Base-by-base conservation (phyloP, 805 yeast species). In the Candida takata region DNA sequence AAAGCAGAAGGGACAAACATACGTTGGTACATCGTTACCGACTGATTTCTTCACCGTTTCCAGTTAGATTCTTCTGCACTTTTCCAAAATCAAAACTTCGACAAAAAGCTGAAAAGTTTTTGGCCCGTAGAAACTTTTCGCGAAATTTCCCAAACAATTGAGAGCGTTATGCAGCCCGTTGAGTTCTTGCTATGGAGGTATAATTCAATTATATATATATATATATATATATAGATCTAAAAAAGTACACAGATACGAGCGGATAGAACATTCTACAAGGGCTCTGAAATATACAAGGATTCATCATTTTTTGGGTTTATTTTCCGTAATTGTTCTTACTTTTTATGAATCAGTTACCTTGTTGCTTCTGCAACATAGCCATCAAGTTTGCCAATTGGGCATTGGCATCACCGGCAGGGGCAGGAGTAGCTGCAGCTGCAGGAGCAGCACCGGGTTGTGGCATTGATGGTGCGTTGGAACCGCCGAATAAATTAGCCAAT, bases 401-500 rank as follows among this genome's bases (percentile, higher is more conserved):
- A 28, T 63, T 58, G 17, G 64, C 57, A 28, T 57, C 65, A 31
- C 48, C 53, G 4, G 39, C 25, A 11, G 42, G 27, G 15, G 37
- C 30, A 10, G 44, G 33, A n/a, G 44, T 29, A 18, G 44, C 34
- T 13, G 29, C 38, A 8, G 33, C 16, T 12, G 43, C 27, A 24
- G 41, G 43, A 16, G 32, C 34, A 13, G 32, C 29, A 34, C 44
- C 38, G 16, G 51, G 48, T 12, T 49, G 41, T 17, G 42, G 38
- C 31, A 36, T 35, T 17, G 43, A 43, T 16, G 24, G 34, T 12
- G 21, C 27, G 13, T 33, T 44, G 13, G 15, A 34, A 40, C 47
- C 54, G 18, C 42, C 55, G 45, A 70, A 70, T 44, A 70, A 61
- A n/a, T 70, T 70, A 31, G 67, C 64, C 49, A 72, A 66, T 35